phyloP scores from a whole-genome alignment of 2,329 filamentous ascomycete species.

The Trichoderma simmonsii region DNA sequence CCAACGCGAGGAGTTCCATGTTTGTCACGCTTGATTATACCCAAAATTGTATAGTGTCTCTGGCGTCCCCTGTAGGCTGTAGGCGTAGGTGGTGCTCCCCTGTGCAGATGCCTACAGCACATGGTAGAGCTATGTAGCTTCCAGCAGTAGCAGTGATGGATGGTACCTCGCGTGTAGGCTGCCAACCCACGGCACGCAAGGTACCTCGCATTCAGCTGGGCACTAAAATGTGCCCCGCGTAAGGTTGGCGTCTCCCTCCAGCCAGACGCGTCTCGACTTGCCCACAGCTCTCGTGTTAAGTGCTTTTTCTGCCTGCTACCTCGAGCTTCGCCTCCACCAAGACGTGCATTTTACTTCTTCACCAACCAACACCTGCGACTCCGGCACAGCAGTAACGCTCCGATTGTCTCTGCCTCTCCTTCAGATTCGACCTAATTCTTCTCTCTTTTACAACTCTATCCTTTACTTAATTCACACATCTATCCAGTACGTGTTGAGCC shows the following conservation, averaged over 20 bases:
- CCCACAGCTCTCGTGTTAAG: slow-evolving; percentile 19
- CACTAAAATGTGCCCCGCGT: slow-evolving; percentile 26
- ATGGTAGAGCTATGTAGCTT: background rate
- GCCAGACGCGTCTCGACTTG: slow-evolving; percentile 18
- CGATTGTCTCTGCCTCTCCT: background rate
- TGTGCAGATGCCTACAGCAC: background rate
- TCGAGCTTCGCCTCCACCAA: slow-evolving; percentile 12
- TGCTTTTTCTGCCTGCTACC: slow-evolving; percentile 19
- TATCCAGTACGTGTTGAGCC: background rate
- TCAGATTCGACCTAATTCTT: background rate
- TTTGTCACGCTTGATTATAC: background rate
- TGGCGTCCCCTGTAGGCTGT: background rate
- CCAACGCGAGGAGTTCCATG: background rate
- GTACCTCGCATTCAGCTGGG: background rate
- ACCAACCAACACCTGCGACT: background rate
- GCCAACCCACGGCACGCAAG: background rate
- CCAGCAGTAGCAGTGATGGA: background rate
- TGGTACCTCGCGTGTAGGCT: background rate
- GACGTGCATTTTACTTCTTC: slow-evolving; percentile 4
- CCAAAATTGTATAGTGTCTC: background rate
- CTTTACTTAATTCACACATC: background rate
- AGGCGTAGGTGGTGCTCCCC: background rate
- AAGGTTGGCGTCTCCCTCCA: slow-evolving; percentile 28
- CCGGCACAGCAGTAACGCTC: background rate
- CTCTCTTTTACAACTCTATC: background rate